Evolutionary conservation across 2,329 filamentous ascomycete species (phyloP), one percentile per base, ranked within the genome.

Genomic region (Alternaria sp.): DNA sequence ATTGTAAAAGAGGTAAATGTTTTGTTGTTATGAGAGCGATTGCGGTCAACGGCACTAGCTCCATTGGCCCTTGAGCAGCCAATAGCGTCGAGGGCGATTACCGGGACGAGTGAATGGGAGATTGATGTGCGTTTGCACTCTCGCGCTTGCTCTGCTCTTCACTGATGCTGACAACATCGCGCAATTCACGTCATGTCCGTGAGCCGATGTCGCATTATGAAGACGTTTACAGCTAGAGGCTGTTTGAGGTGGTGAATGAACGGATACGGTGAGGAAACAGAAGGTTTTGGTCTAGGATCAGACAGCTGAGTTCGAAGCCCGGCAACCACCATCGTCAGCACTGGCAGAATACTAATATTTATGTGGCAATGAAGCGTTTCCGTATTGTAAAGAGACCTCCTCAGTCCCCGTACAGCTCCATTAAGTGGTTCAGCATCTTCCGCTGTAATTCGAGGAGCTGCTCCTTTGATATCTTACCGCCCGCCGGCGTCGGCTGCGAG

Each of bases 351-450:
- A 53, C 5, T 1, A n/a, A 37, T 53, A 5, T 30, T 11, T 25
- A 3, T 25, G 21, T 21, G 23, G 6, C 49, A 10, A 41, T 1
- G 6, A 15, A 21, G 28, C 3, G 3, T 37, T 2, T 15, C 28
- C 11, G 5, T 5, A 1, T 1, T 21, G 18, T 12, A 8, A 26
- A 53, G 23, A 45, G 11, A 6, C 1, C 5, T 15, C 14, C 15
- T 70, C 60, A 74, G 20, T 77, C 74, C 2, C 74, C 74, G 55
- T 77, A 77, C 44, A 77, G 23, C 30, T 77, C 74, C 63, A 69
- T 57, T 44, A 80, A 60, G 51, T 80, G 73, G 7, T 76, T 74
- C 51, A 80, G 47, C 77, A 80, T 80, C 70, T 74, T 78, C 33
- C 76, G 57, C 56, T 80, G 77, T 30, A 79, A 51, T 49, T 75